These are phyloP conservation scores for Gossypium stocksii DNA, from an alignment of 345 rosid species.

Conservation along the genomic window DNA sequence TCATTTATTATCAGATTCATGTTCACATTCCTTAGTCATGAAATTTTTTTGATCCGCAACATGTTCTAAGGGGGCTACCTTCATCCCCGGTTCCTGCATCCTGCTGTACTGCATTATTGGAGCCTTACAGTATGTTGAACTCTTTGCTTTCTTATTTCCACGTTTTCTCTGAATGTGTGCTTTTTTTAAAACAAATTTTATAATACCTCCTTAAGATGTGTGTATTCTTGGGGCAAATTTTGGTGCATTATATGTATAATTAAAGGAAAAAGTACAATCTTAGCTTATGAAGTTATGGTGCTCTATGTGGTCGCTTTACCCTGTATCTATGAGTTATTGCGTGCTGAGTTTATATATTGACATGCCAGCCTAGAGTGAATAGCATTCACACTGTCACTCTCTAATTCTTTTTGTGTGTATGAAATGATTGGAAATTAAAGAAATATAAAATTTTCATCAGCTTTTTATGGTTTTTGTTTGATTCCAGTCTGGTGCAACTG, in stretches of 20 bases:
- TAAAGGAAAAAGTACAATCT: not conserved
- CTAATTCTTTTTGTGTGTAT: not conserved
- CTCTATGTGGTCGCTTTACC: not conserved
- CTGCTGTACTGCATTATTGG: conserved; percentile 92
- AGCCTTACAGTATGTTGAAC: conserved; percentile 76
- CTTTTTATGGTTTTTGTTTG: not conserved
- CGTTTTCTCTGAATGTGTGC: not conserved
- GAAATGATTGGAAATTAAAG: not conserved
- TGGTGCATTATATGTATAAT: too few relatives aligned
- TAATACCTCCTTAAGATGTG: too few relatives aligned
- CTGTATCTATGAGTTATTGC: not conserved
- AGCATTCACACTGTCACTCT: not conserved
- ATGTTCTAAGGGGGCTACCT: conserved; percentile 93
- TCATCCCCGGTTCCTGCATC: conserved; percentile 99
- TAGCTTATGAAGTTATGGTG: not conserved
- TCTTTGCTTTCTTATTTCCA: conserved; percentile 13
- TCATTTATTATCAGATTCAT: conserved; percentile 15
- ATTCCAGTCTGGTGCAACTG: not conserved
- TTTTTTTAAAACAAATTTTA: not conserved
- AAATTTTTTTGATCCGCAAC: conserved; percentile 46
- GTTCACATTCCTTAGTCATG: conserved; percentile 23
- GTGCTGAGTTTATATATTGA: not conserved
- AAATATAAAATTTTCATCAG: not conserved
- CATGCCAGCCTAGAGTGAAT: not conserved
- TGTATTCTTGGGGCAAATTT: too few relatives aligned